phyloP scores from a whole-genome alignment of 164 flowering plant genomes.

The Saururus chinensis region DNA sequence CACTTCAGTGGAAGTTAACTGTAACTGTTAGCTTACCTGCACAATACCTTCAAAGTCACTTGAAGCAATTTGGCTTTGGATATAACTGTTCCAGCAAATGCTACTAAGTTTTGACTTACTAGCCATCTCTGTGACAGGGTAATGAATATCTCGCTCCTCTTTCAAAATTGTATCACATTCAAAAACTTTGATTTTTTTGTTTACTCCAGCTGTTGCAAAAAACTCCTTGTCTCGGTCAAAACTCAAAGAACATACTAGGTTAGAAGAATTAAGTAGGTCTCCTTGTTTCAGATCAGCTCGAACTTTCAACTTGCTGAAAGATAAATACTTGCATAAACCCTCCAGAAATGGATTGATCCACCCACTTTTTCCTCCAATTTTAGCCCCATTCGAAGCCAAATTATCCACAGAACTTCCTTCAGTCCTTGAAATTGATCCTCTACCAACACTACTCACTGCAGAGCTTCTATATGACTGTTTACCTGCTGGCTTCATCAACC shows the following conservation, averaged over 20 bases:
- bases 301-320: slow-evolving; percentile 69
- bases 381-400: slow-evolving; percentile 31
- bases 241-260: slow-evolving; percentile 79
- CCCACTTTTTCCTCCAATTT: slow-evolving; percentile 29
- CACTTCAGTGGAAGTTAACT: background rate
- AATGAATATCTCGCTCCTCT: slow-evolving; percentile 81
- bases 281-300: slow-evolving; percentile 92
- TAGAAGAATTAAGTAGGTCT: slow-evolving; percentile 84
- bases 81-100: slow-evolving; percentile 90
- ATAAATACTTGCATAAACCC: slow-evolving; percentile 81
- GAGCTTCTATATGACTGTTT: slow-evolving; percentile 28
- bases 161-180: slow-evolving; percentile 64
- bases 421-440: slow-evolving; percentile 41
- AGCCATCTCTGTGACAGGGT: slow-evolving; percentile 92
- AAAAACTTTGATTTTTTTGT: slow-evolving; percentile 90
- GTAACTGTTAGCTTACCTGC: slow-evolving; percentile 49
- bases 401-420: slow-evolving; percentile 80
- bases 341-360: slow-evolving; percentile 92
- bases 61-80: slow-evolving; percentile 95
- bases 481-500: slow-evolving; percentile 25
- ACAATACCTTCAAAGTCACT: slow-evolving; percentile 97
- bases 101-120: slow-evolving; percentile 81
- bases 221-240: slow-evolving; percentile 94
- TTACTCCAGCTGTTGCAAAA: slow-evolving; percentile 97
- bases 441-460: slow-evolving; percentile 38